Percentiles rank a stretch among this genome's conserved stretches.
phyloP scores from a whole-genome alignment of 2,329 filamentous ascomycete genomes.

The Niveomyces coronatus region DNA sequence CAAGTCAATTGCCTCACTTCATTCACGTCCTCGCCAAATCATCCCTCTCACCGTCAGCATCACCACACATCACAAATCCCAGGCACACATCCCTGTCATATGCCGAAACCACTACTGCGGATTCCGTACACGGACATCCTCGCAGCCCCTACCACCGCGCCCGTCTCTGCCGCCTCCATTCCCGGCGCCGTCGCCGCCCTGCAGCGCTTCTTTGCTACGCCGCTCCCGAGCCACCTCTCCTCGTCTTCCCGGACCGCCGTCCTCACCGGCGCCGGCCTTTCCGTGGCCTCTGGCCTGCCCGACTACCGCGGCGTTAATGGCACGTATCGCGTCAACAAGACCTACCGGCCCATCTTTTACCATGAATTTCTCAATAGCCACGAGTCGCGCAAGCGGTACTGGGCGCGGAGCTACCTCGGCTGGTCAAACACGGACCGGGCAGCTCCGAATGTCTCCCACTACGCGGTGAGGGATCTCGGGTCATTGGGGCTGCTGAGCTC shows the following conservation, averaged over 20 bases:
- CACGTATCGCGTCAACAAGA: constrained; percentile 86
- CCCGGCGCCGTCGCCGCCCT: constrained; percentile 69
- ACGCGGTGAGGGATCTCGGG: constrained; percentile 63
- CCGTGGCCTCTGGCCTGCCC: constrained; percentile 82
- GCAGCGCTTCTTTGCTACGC: constrained; percentile 60
- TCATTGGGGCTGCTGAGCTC: constrained; percentile 60
- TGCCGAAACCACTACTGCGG: constrained; percentile 67
- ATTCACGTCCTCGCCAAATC: neutral
- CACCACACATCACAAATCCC: neutral
- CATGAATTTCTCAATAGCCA: constrained; percentile 78
- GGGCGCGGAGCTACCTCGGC: constrained; percentile 88
- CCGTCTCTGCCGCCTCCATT: constrained; percentile 57
- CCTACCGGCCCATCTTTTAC: constrained; percentile 85
- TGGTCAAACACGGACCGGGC: constrained; percentile 76
- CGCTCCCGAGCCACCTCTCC: constrained; percentile 36
- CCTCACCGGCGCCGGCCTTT: constrained; percentile 78
- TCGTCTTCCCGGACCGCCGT: constrained; percentile 34
- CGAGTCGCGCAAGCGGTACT: constrained; percentile 83
- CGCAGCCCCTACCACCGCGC: constrained; percentile 64
- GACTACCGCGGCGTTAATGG: constrained; percentile 87
- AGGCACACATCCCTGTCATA: constrained; percentile 19
- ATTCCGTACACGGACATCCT: constrained; percentile 86
- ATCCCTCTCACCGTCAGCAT: neutral
- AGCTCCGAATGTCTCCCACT: constrained; percentile 70
- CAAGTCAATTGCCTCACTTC: too few relatives aligned